Base-by-base conservation (phyloP, 2,329 filamentous ascomycete genomes). In the Aschersonia sp. region DNA sequence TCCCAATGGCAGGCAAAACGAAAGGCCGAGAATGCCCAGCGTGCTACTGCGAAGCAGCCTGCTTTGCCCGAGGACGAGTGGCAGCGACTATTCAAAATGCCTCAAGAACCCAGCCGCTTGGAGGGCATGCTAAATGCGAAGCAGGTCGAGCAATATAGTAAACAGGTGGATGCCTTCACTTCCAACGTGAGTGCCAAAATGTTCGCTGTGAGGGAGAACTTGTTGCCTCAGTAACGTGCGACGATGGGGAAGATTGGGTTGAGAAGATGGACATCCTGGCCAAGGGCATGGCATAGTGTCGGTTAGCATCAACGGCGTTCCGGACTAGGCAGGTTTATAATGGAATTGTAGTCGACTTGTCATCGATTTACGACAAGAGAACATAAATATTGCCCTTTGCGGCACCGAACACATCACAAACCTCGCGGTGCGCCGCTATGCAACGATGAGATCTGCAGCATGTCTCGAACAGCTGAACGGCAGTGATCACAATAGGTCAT, bases 11-110 rank as follows among this genome's bases (percentile, higher is more conserved):
- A 97, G 71, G 72, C 83, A 52, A 97, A 98, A 81, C 84, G 92
- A 63, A 94, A 95, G 74, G 83, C 87, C 12, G 92, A 98, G 77
- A 98, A 98, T 63, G 83, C 84, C 31, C 84, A 83, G 51, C 80
- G 92, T 50, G 75, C 78, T 49, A 80, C 88, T 40, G 85, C 91
- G 56, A 97, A 97, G 77, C 89, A 97, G 70, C 67, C 84, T 41
- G 81, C 80, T 40, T 78, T 97, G 45, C 89, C 92, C 40, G 92
- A 98, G 72, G 91, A 97, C 61, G 92, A 98, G 74, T 98, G 89
- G 89, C 87, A 94, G 71, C 84, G 87, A 64, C 76, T 97, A 58
- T 98, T 97, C 79, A 98, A 98, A 80, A 78, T 98, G 56, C 92
- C 92, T 30, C 83, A 88, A 64, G 91, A 97, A 73, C 91, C 92